phyloP scores from a whole-genome alignment of 2,329 filamentous ascomycete genomes.

The Aspergillus sp. region DNA sequence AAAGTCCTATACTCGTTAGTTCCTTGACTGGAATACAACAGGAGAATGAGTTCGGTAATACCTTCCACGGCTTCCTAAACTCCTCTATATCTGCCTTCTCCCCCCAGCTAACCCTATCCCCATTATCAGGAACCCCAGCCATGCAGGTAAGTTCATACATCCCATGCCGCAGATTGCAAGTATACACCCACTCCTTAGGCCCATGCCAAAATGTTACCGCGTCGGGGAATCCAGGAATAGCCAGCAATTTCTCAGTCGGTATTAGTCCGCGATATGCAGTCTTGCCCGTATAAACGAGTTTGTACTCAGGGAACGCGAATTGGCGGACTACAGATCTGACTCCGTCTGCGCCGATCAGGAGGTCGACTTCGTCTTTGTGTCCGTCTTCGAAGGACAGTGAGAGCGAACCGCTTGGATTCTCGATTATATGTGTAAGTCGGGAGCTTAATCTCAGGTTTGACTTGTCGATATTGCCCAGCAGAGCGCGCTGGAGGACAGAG shows the following conservation, averaged over 20 bases:
- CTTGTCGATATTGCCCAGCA: constrained; percentile 3
- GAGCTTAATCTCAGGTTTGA: constrained; percentile 2
- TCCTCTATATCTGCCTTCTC: constrained; percentile 11
- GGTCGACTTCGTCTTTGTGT: constrained; percentile 6
- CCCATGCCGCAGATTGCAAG: constrained; percentile 12
- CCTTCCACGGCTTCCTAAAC: constrained; percentile 10
- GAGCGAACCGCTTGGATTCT: neutral
- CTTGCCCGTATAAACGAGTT: constrained; percentile 11
- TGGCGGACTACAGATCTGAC: constrained; percentile 15
- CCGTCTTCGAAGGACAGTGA: constrained; percentile 9
- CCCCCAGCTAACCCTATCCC: constrained; percentile 13
- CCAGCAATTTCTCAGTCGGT: constrained; percentile 5
- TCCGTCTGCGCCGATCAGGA: constrained; percentile 15
- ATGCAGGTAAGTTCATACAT: constrained; percentile 13
- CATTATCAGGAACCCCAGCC: constrained; percentile 4
- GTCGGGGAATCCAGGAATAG: constrained; percentile 10
- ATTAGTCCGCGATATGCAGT: constrained; percentile 15
- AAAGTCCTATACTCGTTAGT: constrained; percentile 6
- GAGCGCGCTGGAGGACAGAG: constrained; percentile 11
- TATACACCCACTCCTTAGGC: constrained; percentile 13
- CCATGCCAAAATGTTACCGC: constrained; percentile 18
- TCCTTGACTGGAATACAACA: neutral
- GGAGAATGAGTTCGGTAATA: neutral
- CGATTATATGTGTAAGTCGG: neutral
- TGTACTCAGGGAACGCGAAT: constrained; percentile 13